phyloP scores from a whole-genome alignment of 2,329 filamentous ascomycete species.

The Macrophomina tecta region DNA sequence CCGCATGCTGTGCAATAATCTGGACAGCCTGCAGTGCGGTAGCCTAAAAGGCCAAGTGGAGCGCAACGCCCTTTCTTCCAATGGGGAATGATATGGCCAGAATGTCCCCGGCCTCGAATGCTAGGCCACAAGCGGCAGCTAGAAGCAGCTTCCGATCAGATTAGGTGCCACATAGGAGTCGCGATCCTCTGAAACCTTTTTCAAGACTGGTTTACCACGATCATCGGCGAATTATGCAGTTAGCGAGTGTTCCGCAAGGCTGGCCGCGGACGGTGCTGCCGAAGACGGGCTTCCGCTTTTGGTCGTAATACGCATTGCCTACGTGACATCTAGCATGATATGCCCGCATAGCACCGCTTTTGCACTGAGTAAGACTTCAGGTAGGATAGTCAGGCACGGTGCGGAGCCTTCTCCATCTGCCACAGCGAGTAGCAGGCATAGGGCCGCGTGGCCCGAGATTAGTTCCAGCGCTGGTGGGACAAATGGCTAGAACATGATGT shows the following conservation, averaged over 20 bases:
- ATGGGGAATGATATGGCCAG: conserved; percentile 12
- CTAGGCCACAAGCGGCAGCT: conserved; percentile 19
- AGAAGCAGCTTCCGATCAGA: conserved; percentile 7
- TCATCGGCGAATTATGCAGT: background rate
- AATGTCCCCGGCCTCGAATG: conserved; percentile 5
- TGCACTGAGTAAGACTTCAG: background rate
- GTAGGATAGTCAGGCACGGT: background rate
- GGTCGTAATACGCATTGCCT: conserved; percentile 9
- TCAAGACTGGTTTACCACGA: background rate
- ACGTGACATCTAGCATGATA: background rate
- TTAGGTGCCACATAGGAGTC: conserved; percentile 2
- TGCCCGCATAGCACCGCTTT: too few relatives aligned
- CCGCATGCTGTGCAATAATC: background rate
- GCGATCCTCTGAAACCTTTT: background rate
- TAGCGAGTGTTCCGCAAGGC: background rate
- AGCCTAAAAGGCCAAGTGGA: conserved; percentile 18
- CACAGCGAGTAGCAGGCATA: background rate
- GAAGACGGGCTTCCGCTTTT: background rate
- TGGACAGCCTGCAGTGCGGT: conserved; percentile 2
- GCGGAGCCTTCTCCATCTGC: background rate
- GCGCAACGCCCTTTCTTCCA: conserved; percentile 26
- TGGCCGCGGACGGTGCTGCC: background rate
- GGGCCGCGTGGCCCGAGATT: background rate
- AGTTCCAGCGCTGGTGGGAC: background rate
- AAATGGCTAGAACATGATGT: conserved; percentile 7